Evolutionary conservation across 306 rosid genomes (phyloP).

Genomic region (Castanospermum australe): DNA sequence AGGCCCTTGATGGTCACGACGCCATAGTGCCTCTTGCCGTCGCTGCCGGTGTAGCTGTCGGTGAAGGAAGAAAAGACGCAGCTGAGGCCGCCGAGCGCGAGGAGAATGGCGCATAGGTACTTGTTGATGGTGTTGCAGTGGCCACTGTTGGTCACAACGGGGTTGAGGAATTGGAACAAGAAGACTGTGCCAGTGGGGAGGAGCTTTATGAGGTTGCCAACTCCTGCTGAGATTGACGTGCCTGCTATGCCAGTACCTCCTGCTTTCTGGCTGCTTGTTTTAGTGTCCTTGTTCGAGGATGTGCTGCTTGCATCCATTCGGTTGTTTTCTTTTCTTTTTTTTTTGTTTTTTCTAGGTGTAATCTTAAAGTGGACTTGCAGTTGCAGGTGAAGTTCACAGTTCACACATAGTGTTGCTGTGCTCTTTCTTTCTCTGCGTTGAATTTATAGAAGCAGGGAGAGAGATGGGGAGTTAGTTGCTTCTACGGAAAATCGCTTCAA

Average conservation of each 20-base stretch:
- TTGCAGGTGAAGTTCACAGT: not conserved
- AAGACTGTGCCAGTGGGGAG: slow-evolving; percentile 89
- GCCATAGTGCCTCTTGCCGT: slow-evolving; percentile 52
- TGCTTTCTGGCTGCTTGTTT: not conserved
- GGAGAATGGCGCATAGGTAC: slow-evolving; percentile 35
- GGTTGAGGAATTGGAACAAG: slow-evolving; percentile 65
- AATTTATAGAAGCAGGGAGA: not conserved
- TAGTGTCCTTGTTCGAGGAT: not conserved
- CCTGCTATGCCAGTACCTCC: not conserved
- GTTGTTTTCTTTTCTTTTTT: no score
- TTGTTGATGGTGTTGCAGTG: slow-evolving; percentile 51
- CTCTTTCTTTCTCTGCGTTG: not conserved
- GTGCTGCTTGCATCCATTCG: slow-evolving; percentile 34
- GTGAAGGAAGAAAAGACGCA: slow-evolving; percentile 73
- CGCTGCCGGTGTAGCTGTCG: slow-evolving; percentile 63
- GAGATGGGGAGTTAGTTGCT: not conserved
- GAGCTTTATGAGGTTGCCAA: slow-evolving; percentile 62
- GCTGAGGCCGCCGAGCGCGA: slow-evolving; percentile 44
- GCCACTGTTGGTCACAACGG: slow-evolving; percentile 67
- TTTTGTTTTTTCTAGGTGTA: no score
- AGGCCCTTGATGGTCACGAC: slow-evolving; percentile 54
- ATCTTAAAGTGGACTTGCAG: not conserved
- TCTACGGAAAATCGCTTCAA: slow-evolving; percentile 19
- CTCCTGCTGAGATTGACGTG: slow-evolving; percentile 35
- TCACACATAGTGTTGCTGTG: not conserved